Evolutionary conservation across 352 stramenopile genomes (phyloP).

Genomic region (Pelagophyceae sp.): DNA sequence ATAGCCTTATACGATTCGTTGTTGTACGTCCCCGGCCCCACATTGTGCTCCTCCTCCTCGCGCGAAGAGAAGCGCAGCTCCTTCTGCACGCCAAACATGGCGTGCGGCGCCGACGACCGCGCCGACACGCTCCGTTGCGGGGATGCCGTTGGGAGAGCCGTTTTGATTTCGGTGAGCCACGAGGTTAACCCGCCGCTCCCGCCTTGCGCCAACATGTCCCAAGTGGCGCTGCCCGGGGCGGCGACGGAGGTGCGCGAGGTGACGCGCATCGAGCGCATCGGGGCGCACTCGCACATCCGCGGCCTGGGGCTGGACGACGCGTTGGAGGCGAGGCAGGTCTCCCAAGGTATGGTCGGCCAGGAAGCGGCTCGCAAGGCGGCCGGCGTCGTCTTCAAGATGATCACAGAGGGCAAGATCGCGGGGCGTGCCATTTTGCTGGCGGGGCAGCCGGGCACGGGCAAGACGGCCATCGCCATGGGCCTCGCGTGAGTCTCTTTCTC

Average conservation of each 20-base stretch:
- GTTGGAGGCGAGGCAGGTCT: slow-evolving; percentile 80
- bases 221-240: neutral
- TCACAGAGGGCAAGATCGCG: slow-evolving; percentile 94
- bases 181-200: too few species aligned
- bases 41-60: too few species aligned
- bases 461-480: slow-evolving; percentile 96
- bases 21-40: slow-evolving; percentile 9
- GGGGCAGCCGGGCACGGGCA: slow-evolving; percentile 88
- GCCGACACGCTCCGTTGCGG: too few species aligned
- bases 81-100: slow-evolving; percentile 8
- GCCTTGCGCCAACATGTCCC: neutral
- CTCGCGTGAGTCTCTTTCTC: slow-evolving; percentile 50
- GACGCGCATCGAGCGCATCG: slow-evolving; percentile 82
- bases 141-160: too few species aligned
- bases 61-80: too few species aligned
- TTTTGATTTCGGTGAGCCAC: too few species aligned
- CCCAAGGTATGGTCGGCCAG: slow-evolving; percentile 95
- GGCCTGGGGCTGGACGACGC: slow-evolving; percentile 93
- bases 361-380: slow-evolving; percentile 70
- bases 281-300: slow-evolving; percentile 96
- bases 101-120: too few species aligned
- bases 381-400: slow-evolving; percentile 95
- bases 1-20: neutral
- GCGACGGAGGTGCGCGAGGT: slow-evolving; percentile 13
- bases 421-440: slow-evolving; percentile 89